Conservation (phyloP, 768 basidiomycete species). For the Cystofilobasidium capitatum region DNA sequence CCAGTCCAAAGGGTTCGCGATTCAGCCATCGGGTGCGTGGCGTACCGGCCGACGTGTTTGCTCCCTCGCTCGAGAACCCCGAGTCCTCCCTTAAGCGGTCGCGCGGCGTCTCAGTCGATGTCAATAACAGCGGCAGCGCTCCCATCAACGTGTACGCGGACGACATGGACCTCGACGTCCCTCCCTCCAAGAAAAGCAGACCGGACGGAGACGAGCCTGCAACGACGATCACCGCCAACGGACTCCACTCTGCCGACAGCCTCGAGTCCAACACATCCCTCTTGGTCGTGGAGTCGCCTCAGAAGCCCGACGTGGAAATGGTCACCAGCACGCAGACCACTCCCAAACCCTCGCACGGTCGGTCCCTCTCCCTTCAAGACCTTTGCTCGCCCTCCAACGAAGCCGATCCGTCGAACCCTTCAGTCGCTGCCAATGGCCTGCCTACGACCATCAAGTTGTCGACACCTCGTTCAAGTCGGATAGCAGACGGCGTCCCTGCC, state of each 20-base stretch:
- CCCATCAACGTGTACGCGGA: neutral
- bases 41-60: neutral
- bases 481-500: neutral
- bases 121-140: neutral
- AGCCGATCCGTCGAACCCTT: neutral
- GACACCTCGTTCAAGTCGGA: neutral
- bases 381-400: neutral
- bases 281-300: neutral
- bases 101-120: neutral
- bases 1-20: neutral
- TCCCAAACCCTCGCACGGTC: neutral
- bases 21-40: neutral
- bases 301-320: neutral
- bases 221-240: neutral
- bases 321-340: neutral
- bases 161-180: neutral
- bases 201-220: slow-evolving; percentile 8
- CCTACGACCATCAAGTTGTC: neutral
- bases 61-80: neutral
- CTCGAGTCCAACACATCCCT: neutral
- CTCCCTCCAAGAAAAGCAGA: slow-evolving; percentile 25
- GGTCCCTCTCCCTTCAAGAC: neutral
- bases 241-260: neutral
- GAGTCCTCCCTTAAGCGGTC: slow-evolving; percentile 1
- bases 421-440: neutral